Evolutionary conservation across 768 basidiomycete genomes (phyloP).

Genomic region (Pholiota microspora): DNA sequence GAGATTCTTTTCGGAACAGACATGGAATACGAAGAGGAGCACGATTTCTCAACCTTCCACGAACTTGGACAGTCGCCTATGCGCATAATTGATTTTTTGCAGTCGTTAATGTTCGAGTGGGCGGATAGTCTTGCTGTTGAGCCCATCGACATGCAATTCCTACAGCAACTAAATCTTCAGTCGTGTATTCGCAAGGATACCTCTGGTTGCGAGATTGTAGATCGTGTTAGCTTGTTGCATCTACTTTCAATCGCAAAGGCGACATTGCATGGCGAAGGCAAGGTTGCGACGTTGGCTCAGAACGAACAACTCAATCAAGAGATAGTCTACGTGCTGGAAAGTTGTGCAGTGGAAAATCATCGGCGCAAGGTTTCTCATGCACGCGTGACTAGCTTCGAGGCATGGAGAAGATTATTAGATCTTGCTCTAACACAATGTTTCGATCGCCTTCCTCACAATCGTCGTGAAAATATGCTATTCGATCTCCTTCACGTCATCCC

Average conservation of each 20-base stretch:
- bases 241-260: slow-evolving; percentile 64
- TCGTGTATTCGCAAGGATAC: slow-evolving; percentile 67
- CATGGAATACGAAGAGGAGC: slow-evolving; percentile 47
- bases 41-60: slow-evolving; percentile 55
- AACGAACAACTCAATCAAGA: slow-evolving; percentile 68
- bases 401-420: slow-evolving; percentile 86
- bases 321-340: slow-evolving; percentile 73
- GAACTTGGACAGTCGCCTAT: slow-evolving; percentile 82
- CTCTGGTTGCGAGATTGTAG: slow-evolving; percentile 81
- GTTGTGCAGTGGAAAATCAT: slow-evolving; percentile 86
- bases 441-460: slow-evolving; percentile 75
- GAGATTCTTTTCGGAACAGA: slow-evolving; percentile 79
- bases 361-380: slow-evolving; percentile 78
- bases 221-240: slow-evolving; percentile 66
- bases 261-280: slow-evolving; percentile 64
- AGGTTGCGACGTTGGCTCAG: slow-evolving; percentile 58
- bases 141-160: slow-evolving; percentile 59
- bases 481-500: slow-evolving; percentile 87
- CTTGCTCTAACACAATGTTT: slow-evolving; percentile 87
- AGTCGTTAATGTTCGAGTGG: slow-evolving; percentile 89
- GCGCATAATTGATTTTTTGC: slow-evolving; percentile 84
- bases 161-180: slow-evolving; percentile 63
- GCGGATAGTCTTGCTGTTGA: slow-evolving; percentile 65
- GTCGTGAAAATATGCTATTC: slow-evolving; percentile 85
- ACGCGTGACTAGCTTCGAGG: slow-evolving; percentile 65